Evolutionary conservation across 257 asterid species (phyloP), one percentile per base, ranked within the genome.

Genomic region (Orobanche coerulescens): DNA sequence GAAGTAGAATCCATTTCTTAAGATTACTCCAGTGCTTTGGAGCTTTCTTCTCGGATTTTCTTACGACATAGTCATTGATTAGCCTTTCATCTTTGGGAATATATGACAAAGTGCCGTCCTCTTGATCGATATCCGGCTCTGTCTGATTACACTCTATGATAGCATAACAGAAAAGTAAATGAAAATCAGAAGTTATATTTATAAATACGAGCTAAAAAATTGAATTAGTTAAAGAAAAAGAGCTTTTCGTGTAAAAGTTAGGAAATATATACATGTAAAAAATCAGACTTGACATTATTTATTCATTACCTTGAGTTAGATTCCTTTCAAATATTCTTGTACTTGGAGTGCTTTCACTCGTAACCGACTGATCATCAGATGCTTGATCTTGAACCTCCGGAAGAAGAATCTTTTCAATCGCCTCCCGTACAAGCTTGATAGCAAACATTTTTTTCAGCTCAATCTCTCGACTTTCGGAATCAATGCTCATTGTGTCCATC

Each of bases 11-110:
- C 97, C 96, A 87, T 68, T 87, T 93, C 55, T 93, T 93, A 12
- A 93, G 92, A 74, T 89, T 89, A 62, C 97, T 86, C 99, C 99
- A 93, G 66, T 82, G 91, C 70, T 81, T 83, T 22, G 88, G 95
- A 23, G 95, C 90, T 70, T 78, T 83, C 69, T 82, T 89, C 46
- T 78, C 85, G 0, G 87, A 18, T 44, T 71, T 78, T 57, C 59
- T 73, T 8, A 22, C 51, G 25, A 19, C 6, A 20, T 64, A 79
- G 25, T 60, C 71, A 7, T 23, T 2, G 9, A 5, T 11, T 10
- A 28, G 30, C 18, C 37, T 56, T 25, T 60, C 73, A 28, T 53
- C 68, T 57, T 44, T 68, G 0, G 43, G 63, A 62, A 50, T 56
- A 63, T 72, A 54, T 28, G 61, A 15, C 58, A 37, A 54, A 26